phyloP scores from a whole-genome alignment of 306 rosid species.

The Cicer pinnatifidum region DNA sequence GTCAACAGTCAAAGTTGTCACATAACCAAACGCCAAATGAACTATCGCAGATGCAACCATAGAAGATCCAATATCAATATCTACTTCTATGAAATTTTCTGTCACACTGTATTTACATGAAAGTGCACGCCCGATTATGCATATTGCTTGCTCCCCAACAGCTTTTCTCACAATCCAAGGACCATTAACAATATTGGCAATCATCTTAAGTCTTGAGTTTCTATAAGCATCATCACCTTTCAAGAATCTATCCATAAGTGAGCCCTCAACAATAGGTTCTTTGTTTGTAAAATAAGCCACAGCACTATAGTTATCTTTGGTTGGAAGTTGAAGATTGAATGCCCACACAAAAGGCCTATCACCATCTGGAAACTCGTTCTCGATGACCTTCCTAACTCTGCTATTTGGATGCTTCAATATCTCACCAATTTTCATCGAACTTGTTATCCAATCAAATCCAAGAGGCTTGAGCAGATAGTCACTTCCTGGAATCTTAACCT shows the following conservation, averaged over 20 bases:
- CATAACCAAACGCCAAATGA: slow-evolving; percentile 83
- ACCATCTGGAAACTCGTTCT: slow-evolving; percentile 61
- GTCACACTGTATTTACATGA: slow-evolving; percentile 60
- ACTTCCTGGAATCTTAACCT: slow-evolving; percentile 73
- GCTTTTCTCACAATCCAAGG: slow-evolving; percentile 95
- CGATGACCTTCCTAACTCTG: slow-evolving; percentile 65
- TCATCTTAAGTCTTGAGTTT: slow-evolving; percentile 89
- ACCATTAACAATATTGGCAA: slow-evolving; percentile 75
- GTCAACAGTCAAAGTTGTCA: slow-evolving; percentile 74
- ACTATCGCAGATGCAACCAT: slow-evolving; percentile 86
- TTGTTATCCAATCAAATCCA: slow-evolving; percentile 92
- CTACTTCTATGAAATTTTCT: slow-evolving; percentile 81
- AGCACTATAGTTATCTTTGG: slow-evolving; percentile 73
- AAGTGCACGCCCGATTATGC: slow-evolving; percentile 79
- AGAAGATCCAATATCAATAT: slow-evolving; percentile 88
- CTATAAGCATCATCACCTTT: slow-evolving; percentile 71
- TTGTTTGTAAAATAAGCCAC: slow-evolving; percentile 67
- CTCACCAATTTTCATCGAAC: slow-evolving; percentile 72
- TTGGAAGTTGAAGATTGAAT: slow-evolving; percentile 82
- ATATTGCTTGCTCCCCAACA: slow-evolving; percentile 92
- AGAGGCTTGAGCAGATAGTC: slow-evolving; percentile 79
- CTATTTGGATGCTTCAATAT: slow-evolving; percentile 63
- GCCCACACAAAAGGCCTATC: slow-evolving; percentile 89
- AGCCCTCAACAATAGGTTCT: slow-evolving; percentile 63
- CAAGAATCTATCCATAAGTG: slow-evolving; percentile 75